Percentiles rank a stretch among this genome's conserved stretches.
Evolutionary conservation across 169 alveolate species (phyloP).

Genomic region (Babesia divergens): DNA sequence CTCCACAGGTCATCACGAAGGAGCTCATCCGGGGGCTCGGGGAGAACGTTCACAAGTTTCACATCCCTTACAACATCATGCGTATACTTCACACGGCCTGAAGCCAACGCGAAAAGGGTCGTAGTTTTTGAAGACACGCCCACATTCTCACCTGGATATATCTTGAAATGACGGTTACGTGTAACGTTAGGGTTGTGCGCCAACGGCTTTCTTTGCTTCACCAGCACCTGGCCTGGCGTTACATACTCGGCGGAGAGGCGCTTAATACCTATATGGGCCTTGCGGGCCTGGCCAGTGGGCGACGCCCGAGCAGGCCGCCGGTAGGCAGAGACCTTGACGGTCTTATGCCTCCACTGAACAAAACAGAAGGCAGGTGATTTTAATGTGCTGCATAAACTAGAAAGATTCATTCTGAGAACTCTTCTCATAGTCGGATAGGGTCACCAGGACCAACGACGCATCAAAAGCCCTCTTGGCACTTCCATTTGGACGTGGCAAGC

Average conservation of each 20-base stretch:
- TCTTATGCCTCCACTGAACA: conserved; percentile 71
- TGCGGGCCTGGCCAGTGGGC: conserved; percentile 81
- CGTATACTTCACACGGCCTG: conserved; percentile 84
- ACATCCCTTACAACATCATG: conserved; percentile 77
- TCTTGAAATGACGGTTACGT: conserved; percentile 76
- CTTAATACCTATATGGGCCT: conserved; percentile 81
- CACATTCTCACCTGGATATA: conserved; percentile 79
- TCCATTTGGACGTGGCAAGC: too few species aligned
- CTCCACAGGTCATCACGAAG: conserved; percentile 82
- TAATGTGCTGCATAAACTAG: background rate
- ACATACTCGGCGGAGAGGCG: conserved; percentile 84
- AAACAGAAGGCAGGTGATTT: background rate
- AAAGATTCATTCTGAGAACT: background rate
- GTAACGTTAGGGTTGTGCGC: conserved; percentile 74
- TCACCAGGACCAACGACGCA: conserved; percentile 4
- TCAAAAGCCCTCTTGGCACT: background rate
- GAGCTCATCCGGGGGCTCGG: conserved; percentile 81
- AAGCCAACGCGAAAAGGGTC: conserved; percentile 66
- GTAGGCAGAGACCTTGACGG: conserved; percentile 82
- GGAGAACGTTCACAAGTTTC: conserved; percentile 80
- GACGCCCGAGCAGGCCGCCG: conserved; percentile 82
- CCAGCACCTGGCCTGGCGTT: conserved; percentile 71
- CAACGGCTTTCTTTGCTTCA: conserved; percentile 75
- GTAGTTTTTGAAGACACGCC: conserved; percentile 73
- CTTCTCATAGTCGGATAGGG: conserved; percentile 8